Percentiles rank a stretch among this genome's conserved stretches.
These are phyloP conservation scores for Crepidotus sp. DNA, from an alignment of 1,284 basidiomycete genomes.

Conservation along the genomic window DNA sequence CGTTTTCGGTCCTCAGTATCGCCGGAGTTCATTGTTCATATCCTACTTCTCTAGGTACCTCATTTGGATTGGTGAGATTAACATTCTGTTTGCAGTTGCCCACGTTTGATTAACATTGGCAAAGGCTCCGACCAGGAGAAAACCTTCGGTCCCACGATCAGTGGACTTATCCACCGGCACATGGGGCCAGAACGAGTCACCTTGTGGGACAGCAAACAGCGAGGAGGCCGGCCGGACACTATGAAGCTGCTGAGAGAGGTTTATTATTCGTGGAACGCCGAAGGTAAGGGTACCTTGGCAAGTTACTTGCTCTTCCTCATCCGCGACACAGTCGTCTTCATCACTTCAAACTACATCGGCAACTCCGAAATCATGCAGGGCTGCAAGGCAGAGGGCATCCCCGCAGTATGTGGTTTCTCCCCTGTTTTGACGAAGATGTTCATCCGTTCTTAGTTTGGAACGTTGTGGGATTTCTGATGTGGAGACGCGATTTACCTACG, in stretches of 20 bases:
- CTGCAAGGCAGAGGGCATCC: conserved; percentile 53
- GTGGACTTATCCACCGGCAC: conserved; percentile 53
- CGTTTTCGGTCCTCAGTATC: conserved; percentile 19
- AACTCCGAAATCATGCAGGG: conserved; percentile 64
- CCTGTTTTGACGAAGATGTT: background rate
- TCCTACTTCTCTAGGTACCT: conserved; percentile 37
- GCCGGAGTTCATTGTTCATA: background rate
- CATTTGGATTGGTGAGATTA: conserved; percentile 50
- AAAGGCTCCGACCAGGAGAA: conserved; percentile 70
- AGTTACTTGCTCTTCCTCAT: conserved; percentile 33
- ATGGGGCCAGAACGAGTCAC: conserved; percentile 47
- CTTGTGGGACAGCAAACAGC: conserved; percentile 56
- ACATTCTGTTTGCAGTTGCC: background rate
- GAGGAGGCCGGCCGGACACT: conserved; percentile 63
- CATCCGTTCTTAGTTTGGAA: conserved; percentile 30
- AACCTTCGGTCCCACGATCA: conserved; percentile 50
- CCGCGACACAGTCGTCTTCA: conserved; percentile 50
- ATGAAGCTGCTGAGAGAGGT: conserved; percentile 67
- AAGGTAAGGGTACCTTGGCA: conserved; percentile 23
- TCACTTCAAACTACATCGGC: conserved; percentile 56
- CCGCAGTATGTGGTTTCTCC: conserved; percentile 26
- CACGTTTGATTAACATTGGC: background rate
- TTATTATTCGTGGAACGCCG: conserved; percentile 21
- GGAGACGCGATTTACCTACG: background rate
- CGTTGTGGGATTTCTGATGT: conserved; percentile 19